These are phyloP conservation scores for Xylariales sp. DNA, from an alignment of 2,329 filamentous ascomycete genomes.

Conservation along the genomic window DNA sequence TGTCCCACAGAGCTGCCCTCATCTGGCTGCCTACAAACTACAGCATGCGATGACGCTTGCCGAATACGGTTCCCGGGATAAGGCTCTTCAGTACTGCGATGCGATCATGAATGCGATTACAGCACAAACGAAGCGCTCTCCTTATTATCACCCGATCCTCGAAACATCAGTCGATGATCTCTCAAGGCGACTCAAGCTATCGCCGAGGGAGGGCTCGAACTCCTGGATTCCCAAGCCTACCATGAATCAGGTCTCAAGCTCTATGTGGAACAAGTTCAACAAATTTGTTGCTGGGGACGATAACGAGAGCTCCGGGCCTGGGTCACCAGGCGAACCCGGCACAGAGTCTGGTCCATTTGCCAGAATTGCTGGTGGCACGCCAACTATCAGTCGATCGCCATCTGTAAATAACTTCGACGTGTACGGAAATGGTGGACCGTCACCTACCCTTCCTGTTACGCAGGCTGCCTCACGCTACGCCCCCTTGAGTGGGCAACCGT, in stretches of 20 bases:
- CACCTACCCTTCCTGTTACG: conserved; percentile 33
- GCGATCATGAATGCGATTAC: conserved; percentile 71
- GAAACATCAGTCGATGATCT: conserved; percentile 79
- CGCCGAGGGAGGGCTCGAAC: conserved; percentile 72
- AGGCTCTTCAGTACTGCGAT: conserved; percentile 90
- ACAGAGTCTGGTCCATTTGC: conserved; percentile 74
- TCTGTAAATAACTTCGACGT: conserved; percentile 69
- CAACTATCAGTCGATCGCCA: conserved; percentile 68
- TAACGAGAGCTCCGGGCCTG: conserved; percentile 57
- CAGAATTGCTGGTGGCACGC: conserved; percentile 70
- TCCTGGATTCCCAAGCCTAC: conserved; percentile 94
- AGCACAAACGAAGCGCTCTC: conserved; percentile 75
- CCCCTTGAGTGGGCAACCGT: conserved; percentile 29
- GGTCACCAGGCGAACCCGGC: conserved; percentile 50
- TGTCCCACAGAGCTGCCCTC: conserved; percentile 60
- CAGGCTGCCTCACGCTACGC: conserved; percentile 48
- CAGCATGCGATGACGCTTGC: conserved; percentile 80
- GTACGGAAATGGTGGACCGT: conserved; percentile 49
- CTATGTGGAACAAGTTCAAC: conserved; percentile 88
- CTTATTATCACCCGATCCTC: conserved; percentile 76
- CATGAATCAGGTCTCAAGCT: conserved; percentile 92
- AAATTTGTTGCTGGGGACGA: conserved; percentile 95
- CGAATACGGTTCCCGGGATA: conserved; percentile 74
- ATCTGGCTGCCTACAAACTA: conserved; percentile 87
- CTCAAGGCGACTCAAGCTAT: conserved; percentile 74